phyloP scores from a whole-genome alignment of 345 rosid genomes.

The Eucalyptus virginea region DNA sequence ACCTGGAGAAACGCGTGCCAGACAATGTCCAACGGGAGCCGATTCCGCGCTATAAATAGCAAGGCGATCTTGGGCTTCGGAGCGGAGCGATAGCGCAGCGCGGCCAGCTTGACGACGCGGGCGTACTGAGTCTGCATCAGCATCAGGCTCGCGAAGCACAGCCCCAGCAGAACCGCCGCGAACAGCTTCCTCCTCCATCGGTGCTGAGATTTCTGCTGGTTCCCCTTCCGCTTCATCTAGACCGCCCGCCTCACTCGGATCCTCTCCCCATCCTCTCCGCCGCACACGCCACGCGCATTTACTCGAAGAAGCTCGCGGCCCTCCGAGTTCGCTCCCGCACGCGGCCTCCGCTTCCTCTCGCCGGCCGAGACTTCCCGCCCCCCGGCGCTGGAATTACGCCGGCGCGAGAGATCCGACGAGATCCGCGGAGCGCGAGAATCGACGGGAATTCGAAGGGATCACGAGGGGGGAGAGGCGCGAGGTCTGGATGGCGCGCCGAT shows the following conservation, averaged over 20 bases:
- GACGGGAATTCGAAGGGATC: neutral
- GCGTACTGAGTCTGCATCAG: constrained; percentile 53
- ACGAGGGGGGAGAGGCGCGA: neutral
- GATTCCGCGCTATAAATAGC: constrained; percentile 78
- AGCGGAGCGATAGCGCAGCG: constrained; percentile 26
- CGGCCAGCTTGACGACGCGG: constrained; percentile 26
- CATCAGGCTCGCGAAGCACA: constrained; percentile 47
- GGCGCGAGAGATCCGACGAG: neutral
- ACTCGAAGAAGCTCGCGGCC: neutral
- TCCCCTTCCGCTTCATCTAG: constrained; percentile 63
- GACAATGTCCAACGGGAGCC: constrained; percentile 70
- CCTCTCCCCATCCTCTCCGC: neutral
- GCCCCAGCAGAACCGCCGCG: constrained; percentile 23
- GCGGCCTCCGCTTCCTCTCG: neutral
- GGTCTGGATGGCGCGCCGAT: neutral
- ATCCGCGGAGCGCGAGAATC: neutral
- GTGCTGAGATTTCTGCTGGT: constrained; percentile 31
- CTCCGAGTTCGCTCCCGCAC: neutral
- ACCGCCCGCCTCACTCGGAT: neutral
- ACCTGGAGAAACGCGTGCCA: constrained; percentile 90
- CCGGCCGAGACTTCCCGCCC: too few species aligned
- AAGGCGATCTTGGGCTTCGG: constrained; percentile 64
- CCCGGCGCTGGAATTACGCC: too few species aligned
- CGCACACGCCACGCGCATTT: neutral
- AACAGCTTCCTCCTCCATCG: constrained; percentile 69